A percentile compares a stretch with the other conserved stretches of the same genome.
Evolutionary conservation across 768 basidiomycete species (phyloP).

Genomic region (Boletus barrowsii): DNA sequence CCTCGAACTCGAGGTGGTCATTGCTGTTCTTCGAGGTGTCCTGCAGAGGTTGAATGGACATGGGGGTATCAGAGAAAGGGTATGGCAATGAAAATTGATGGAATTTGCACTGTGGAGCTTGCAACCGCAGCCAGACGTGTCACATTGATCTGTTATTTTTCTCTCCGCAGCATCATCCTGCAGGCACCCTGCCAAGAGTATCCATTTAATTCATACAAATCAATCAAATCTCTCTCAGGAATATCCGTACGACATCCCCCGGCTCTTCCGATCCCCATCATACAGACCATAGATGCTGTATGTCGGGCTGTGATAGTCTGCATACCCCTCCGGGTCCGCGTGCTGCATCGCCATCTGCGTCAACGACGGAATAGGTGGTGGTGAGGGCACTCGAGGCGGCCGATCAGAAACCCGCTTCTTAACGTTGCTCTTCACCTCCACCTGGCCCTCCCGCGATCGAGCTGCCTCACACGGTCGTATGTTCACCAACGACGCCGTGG

Average conservation of each 20-base stretch:
- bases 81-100: no score
- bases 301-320: conserved; percentile 72
- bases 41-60: conserved; percentile 17
- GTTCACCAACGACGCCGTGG: conserved; percentile 32
- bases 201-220: conserved; percentile 13
- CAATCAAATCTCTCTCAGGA: conserved; percentile 7
- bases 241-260: conserved; percentile 25
- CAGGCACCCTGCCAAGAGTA: conserved; percentile 5
- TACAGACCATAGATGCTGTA: conserved; percentile 82
- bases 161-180: conserved; percentile 17
- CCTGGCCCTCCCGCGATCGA: conserved; percentile 27
- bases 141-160: background rate
- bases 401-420: conserved; percentile 48
- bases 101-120: background rate
- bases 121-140: conserved; percentile 6
- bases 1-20: conserved; percentile 43
- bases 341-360: conserved; percentile 73
- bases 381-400: conserved; percentile 78
- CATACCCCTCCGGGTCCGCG: conserved; percentile 56
- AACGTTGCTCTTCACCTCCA: conserved; percentile 19
- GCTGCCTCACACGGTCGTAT: conserved; percentile 26
- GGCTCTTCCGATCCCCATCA: conserved; percentile 57
- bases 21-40: conserved; percentile 30
- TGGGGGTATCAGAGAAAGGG: conserved; percentile 26
- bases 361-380: conserved; percentile 68